phyloP scores from a whole-genome alignment of 352 stramenopile species.

The Phytopythium cucurbitacearum region DNA sequence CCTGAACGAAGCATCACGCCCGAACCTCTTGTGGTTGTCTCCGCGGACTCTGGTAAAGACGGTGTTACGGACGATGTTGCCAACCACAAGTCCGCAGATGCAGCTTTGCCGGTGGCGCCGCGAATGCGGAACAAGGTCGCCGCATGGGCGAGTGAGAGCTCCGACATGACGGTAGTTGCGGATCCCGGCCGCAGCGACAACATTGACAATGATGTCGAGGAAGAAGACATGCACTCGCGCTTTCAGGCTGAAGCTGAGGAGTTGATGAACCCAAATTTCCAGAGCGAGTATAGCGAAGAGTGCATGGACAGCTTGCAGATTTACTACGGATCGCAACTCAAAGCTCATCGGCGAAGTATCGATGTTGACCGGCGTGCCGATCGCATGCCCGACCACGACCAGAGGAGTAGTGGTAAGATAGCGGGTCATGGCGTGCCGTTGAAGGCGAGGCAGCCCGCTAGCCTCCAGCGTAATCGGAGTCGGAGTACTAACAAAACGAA shows the following conservation, averaged over 20 bases:
- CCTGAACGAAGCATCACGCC: slow-evolving; percentile 58
- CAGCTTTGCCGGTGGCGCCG: neutral
- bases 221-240: slow-evolving; percentile 25
- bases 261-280: slow-evolving; percentile 78
- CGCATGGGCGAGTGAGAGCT: slow-evolving; percentile 12
- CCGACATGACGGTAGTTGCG: slow-evolving; percentile 2
- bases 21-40: slow-evolving; percentile 31
- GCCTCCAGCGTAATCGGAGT: no score
- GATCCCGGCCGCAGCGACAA: slow-evolving; percentile 15
- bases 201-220: slow-evolving; percentile 20
- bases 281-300: slow-evolving; percentile 77
- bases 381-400: neutral
- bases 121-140: slow-evolving; percentile 3
- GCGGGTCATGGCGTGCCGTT: neutral
- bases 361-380: slow-evolving; percentile 1
- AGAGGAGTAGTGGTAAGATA: neutral
- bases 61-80: neutral
- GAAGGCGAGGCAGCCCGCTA: no score
- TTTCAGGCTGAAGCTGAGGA: slow-evolving; percentile 59
- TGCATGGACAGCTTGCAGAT: slow-evolving; percentile 74
- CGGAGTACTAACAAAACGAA: neutral
- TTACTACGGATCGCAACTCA: slow-evolving; percentile 46
- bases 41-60: slow-evolving; percentile 7
- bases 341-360: slow-evolving; percentile 11
- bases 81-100: neutral